A percentile compares a stretch with the other conserved stretches of the same genome.
Conservation (phyloP, 192 early-diverging fungal species). For the Coemansia sp. region DNA sequence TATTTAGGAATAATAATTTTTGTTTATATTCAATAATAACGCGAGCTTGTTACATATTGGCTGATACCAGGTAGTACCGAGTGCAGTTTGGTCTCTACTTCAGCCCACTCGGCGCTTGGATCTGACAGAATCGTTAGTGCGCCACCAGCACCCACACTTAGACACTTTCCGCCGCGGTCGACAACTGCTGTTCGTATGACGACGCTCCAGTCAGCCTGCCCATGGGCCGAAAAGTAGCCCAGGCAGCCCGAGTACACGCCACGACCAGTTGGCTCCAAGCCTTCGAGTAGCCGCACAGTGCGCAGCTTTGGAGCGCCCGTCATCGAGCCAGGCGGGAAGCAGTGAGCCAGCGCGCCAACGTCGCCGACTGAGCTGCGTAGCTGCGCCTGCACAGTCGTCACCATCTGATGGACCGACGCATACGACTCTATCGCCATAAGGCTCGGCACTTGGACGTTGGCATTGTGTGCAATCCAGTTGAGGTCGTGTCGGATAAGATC, state of each 20-base stretch:
- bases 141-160: conserved; percentile 91
- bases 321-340: conserved; percentile 97
- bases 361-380: conserved; percentile 59
- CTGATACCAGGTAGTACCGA: conserved; percentile 20
- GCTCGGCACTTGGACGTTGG: conserved; percentile 72
- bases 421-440: conserved; percentile 92
- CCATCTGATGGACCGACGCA: conserved; percentile 91
- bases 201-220: conserved; percentile 76
- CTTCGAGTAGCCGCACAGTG: conserved; percentile 76
- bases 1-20: neutral
- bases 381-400: conserved; percentile 77
- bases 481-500: conserved; percentile 96
- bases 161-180: conserved; percentile 10
- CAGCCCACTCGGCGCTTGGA: conserved; percentile 83
- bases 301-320: conserved; percentile 96
- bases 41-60: neutral
- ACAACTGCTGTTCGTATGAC: conserved; percentile 91
- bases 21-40: neutral
- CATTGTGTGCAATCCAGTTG: conserved; percentile 68
- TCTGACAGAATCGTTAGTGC: conserved; percentile 90
- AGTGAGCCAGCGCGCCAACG: conserved; percentile 71
- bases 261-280: conserved; percentile 67
- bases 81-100: conserved; percentile 77
- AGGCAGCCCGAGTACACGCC: conserved; percentile 90
- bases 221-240: conserved; percentile 80